Evolutionary conservation across 176 grass and related monocot genomes (phyloP), one percentile per base, ranked within the genome.

Genomic region (Triticum monococcum): DNA sequence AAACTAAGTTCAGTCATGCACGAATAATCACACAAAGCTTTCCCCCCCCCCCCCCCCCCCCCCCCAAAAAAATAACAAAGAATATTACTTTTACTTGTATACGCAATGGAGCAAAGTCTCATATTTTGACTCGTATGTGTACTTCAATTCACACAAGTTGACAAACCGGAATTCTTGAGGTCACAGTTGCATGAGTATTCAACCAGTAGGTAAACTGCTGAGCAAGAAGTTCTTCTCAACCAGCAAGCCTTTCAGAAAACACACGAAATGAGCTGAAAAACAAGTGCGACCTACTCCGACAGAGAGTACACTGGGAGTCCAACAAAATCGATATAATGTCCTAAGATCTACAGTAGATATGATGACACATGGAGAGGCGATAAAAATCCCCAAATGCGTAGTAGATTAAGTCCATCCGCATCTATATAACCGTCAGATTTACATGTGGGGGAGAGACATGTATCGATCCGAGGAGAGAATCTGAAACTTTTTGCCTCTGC

Each of bases 211-310:
- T 83, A 74, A 26, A 61, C 16, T 52, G 72, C 18, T 30, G 48
- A 8, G 12, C 13, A 83, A 12, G 3, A 83, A 12, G 3, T 70
- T 48, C 4, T 59, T 4, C 22, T 67, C 25, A 80, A 68, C 14
- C 0, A 4, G 63, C 33, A 62, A 32, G 72, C 13, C 41, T 86
- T 72, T 71, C 78, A 78, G 12, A 38, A 43, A 77, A n/a, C 38
- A 78, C 50, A 78, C 54, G 64, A 83, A 72, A 78, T 72, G 72
- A 75, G 2, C 7, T 7, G 31, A 73, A 52, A 48, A 74, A 79
- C 88, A 82, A n/a, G 67, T 46, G 66, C 14, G 80, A 75, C 75
- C 84, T 37, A 87, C 43, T 87, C 80, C 43, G 75, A 61, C 74
- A 87, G 14, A 68, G 43, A 84, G 64, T 67, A 57, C 24, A 25